Conservation (phyloP, 2,329 filamentous ascomycete species). For the Xylariales sp. region DNA sequence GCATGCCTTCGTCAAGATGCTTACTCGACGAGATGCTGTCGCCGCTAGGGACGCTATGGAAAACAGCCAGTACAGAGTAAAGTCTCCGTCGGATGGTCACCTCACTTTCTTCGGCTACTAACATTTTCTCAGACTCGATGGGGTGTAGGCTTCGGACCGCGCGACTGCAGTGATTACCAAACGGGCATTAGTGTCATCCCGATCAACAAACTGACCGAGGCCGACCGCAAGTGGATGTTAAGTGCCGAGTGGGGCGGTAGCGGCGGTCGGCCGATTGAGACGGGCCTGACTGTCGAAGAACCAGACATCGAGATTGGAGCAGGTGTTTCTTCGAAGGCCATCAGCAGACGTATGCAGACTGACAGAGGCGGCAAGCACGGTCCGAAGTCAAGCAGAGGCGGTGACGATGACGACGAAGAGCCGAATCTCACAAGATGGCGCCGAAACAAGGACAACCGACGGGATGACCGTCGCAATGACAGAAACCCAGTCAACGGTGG, state of each 20-base stretch:
- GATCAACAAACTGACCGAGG: slow-evolving; percentile 87
- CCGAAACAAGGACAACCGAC: slow-evolving; percentile 20
- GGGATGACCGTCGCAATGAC: slow-evolving; percentile 17
- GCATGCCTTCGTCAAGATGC: slow-evolving; percentile 98
- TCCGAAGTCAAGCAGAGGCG: slow-evolving; percentile 54
- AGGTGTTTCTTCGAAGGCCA: slow-evolving; percentile 90
- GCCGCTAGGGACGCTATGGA: slow-evolving; percentile 85
- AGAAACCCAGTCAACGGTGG: slow-evolving; percentile 17
- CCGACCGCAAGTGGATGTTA: slow-evolving; percentile 95
- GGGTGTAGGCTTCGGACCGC: slow-evolving; percentile 95
- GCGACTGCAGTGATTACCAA: slow-evolving; percentile 94
- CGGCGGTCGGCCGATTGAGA: slow-evolving; percentile 74
- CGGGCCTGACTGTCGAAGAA: slow-evolving; percentile 88
- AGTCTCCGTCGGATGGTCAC: too few species aligned
- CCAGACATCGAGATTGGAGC: slow-evolving; percentile 98
- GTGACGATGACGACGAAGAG: slow-evolving; percentile 22
- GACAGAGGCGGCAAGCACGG: slow-evolving; percentile 62
- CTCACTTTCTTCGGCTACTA: slow-evolving; percentile 13
- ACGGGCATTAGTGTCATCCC: slow-evolving; percentile 91
- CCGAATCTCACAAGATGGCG: slow-evolving; percentile 23
- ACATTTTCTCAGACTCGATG: slow-evolving; percentile 68
- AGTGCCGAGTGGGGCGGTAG: slow-evolving; percentile 91
- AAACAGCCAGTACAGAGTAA: slow-evolving; percentile 66
- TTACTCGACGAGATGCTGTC: slow-evolving; percentile 80
- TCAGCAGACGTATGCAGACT: slow-evolving; percentile 64